A percentile compares a stretch with the other conserved stretches of the same genome.
Conservation (phyloP, 2,329 filamentous ascomycete genomes). For the Sphaerulina musiva region DNA sequence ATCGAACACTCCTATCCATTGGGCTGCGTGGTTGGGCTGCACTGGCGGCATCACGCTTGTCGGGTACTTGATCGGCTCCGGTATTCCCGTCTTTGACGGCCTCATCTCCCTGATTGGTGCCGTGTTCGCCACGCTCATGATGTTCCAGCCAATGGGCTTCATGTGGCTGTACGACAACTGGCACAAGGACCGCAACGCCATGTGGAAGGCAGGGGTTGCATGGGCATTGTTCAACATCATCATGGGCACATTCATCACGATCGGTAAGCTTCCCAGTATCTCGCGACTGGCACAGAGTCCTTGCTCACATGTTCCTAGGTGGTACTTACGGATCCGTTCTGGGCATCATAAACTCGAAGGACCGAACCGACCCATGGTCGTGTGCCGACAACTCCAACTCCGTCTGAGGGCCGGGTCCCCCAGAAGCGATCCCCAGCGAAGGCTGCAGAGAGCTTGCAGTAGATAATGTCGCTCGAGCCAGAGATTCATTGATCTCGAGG, state of each 20-base stretch:
- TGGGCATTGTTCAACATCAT: constrained; percentile 32
- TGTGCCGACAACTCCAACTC: constrained; percentile 29
- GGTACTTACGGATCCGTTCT: constrained; percentile 43
- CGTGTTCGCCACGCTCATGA: constrained; percentile 23
- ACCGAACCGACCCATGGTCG: constrained; percentile 20
- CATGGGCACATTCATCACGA: constrained; percentile 35
- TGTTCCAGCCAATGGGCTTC: constrained; percentile 33
- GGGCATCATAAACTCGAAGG: constrained; percentile 32
- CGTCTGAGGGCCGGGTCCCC: neutral
- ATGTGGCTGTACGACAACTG: constrained; percentile 44
- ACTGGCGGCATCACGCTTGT: constrained; percentile 20
- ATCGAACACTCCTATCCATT: constrained; percentile 22
- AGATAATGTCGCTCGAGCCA: neutral
- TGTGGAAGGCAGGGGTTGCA: constrained; percentile 10
- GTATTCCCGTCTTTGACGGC: constrained; percentile 25
- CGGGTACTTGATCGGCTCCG: constrained; percentile 24
- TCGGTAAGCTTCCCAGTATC: neutral
- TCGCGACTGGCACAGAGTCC: neutral
- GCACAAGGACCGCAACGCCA: constrained; percentile 16
- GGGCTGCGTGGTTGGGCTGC: constrained; percentile 21
- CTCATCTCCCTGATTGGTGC: constrained; percentile 26
- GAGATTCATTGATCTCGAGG: neutral
- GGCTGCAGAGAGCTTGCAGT: neutral
- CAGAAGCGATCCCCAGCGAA: neutral
- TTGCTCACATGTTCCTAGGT: constrained; percentile 24